These are phyloP conservation scores for slime mould (Dictyostelium discoideum) DNA, from an alignment of 78 protist genomes.

Conservation along the genomic window DNA sequence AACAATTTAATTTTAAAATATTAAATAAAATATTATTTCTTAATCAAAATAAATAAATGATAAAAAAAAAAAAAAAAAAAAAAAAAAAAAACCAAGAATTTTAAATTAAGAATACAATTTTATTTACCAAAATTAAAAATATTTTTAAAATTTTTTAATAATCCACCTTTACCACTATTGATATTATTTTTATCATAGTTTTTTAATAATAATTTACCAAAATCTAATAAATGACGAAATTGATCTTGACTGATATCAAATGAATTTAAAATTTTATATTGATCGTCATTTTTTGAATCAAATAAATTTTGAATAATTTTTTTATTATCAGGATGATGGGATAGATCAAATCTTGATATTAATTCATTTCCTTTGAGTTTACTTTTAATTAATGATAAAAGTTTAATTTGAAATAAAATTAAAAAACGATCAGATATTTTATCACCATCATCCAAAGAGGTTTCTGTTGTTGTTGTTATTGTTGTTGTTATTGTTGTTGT, in stretches of 20 bases:
- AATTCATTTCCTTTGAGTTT: neutral
- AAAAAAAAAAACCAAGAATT: neutral
- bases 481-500: no score
- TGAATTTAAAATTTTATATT: neutral
- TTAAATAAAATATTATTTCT: no score
- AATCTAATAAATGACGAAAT: neutral
- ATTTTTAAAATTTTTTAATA: neutral
- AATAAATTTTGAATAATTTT: neutral
- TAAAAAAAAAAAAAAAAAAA: no score
- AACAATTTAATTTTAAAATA: neutral
- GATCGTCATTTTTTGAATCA: neutral
- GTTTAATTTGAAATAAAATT: neutral
- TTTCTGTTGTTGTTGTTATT: no score
- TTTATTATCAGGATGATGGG: neutral
- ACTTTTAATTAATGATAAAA: neutral
- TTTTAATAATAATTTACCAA: neutral
- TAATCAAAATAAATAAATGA: no score
- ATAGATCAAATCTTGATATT: neutral
- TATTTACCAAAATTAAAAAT: neutral
- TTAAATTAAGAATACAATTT: neutral
- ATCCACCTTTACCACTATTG: neutral
- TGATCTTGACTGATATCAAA: neutral
- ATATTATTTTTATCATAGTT: neutral
- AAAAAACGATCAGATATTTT: neutral
- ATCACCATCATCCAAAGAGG: neutral